Evolutionary conservation across 495 filamentous ascomycete genomes (phyloP).

Genomic region (Podospora pseudopauciseta): DNA sequence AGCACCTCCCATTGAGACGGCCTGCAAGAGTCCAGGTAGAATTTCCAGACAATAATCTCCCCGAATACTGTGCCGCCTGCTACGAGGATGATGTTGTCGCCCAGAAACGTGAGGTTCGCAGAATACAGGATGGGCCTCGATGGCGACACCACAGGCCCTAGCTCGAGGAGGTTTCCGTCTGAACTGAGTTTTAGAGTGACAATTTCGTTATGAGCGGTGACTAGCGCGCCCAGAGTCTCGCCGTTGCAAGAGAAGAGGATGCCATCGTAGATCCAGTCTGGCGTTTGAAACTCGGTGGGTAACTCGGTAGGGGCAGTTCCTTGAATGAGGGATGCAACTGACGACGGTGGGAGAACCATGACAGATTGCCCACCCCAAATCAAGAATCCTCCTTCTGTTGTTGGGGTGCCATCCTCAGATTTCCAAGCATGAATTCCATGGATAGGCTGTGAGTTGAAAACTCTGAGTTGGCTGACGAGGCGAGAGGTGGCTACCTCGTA

Average conservation of each 20-base stretch:
- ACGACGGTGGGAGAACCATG: conserved; percentile 24
- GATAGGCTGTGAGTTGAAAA: conserved; percentile 63
- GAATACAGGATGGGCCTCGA: conserved; percentile 87
- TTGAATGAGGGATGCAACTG: conserved; percentile 25
- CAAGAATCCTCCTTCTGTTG: conserved; percentile 6
- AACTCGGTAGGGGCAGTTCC: conserved; percentile 3
- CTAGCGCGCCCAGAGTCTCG: conserved; percentile 40
- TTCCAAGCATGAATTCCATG: conserved; percentile 59
- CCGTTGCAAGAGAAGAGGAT: conserved; percentile 44
- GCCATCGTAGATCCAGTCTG: conserved; percentile 86
- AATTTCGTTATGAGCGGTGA: conserved; percentile 85
- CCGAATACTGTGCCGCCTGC: conserved; percentile 91
- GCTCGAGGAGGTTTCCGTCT: conserved; percentile 19
- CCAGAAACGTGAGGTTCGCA: conserved; percentile 64
- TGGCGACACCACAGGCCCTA: conserved; percentile 55
- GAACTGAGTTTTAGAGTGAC: conserved; percentile 33
- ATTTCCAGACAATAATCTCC: conserved; percentile 88
- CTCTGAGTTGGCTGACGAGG: conserved; percentile 37
- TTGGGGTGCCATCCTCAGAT: neutral
- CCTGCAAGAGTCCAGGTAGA: conserved; percentile 32
- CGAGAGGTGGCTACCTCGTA: conserved; percentile 43
- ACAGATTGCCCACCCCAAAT: conserved; percentile 55
- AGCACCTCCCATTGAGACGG: conserved; percentile 47
- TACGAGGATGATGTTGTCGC: conserved; percentile 58
- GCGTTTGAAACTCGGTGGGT: conserved; percentile 33